Evolutionary conservation across 306 rosid genomes (phyloP).

Genomic region (Glycyrrhiza uralensis): DNA sequence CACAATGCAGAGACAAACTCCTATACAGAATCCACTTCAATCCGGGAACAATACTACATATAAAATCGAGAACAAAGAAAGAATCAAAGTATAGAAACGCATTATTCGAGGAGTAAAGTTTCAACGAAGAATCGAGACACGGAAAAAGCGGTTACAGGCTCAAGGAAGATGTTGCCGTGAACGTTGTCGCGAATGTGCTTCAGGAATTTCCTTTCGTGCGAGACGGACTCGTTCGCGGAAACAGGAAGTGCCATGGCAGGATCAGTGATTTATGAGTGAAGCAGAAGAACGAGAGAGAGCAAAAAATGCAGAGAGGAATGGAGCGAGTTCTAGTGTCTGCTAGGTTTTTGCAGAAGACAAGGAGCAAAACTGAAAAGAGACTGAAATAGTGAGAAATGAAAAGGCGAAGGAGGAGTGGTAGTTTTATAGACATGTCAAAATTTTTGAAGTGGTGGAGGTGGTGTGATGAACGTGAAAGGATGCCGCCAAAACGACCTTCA

Average conservation of each 20-base stretch:
- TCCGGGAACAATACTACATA: too few species aligned
- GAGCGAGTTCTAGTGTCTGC: neutral
- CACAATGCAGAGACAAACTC: neutral
- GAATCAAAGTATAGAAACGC: conserved; percentile 4
- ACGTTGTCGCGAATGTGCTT: conserved; percentile 71
- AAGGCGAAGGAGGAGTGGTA: neutral
- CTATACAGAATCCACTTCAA: neutral
- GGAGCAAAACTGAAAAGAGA: neutral
- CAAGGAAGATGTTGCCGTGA: conserved; percentile 69
- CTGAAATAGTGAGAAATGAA: neutral
- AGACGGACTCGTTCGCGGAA: conserved; percentile 11
- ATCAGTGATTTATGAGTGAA: neutral
- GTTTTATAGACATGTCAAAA: neutral
- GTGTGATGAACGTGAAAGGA: conserved; percentile 2
- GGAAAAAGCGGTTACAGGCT: conserved; percentile 44
- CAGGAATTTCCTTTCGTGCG: conserved; percentile 34
- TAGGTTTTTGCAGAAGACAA: neutral
- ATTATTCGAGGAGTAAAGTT: neutral
- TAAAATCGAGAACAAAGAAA: neutral
- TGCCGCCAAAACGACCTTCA: conserved; percentile 35
- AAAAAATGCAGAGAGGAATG: neutral
- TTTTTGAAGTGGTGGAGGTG: conserved; percentile 10
- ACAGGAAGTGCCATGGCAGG: conserved; percentile 31
- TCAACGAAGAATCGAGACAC: neutral
- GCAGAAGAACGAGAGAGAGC: neutral